Evolutionary conservation across 1,284 basidiomycete species (phyloP).

Genomic region (Fomitiporia mediterranea): DNA sequence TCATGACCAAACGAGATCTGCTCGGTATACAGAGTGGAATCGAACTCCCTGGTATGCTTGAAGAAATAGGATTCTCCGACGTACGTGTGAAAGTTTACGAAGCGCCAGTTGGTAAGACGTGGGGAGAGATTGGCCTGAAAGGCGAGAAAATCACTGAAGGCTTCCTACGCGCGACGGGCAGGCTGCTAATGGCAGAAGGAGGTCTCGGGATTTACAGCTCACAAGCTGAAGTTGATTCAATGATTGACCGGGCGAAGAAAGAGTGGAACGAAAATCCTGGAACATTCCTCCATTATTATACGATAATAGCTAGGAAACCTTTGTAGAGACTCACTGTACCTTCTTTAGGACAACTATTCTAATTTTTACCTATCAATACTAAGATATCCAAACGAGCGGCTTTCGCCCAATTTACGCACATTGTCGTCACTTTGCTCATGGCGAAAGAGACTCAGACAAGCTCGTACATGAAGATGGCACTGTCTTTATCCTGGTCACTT

Average conservation of each 20-base stretch:
- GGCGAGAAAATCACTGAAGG: background rate
- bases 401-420: too few species aligned
- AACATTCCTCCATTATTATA: background rate
- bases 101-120: slow-evolving; percentile 2
- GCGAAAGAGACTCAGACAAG: too few species aligned
- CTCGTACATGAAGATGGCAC: too few species aligned
- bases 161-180: background rate
- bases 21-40: background rate
- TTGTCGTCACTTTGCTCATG: too few species aligned
- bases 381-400: too few species aligned
- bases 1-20: background rate
- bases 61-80: slow-evolving; percentile 7
- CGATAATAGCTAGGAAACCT: background rate
- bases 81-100: background rate
- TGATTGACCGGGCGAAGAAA: background rate
- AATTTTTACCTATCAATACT: too few species aligned
- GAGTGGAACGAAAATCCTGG: background rate
- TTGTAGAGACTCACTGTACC: too few species aligned
- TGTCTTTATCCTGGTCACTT: too few species aligned
- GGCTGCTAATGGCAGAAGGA: background rate
- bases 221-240: background rate
- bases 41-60: background rate
- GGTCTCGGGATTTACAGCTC: background rate
- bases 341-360: too few species aligned
- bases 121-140: slow-evolving; percentile 3